These are phyloP conservation scores for Venturia pyrina DNA, from an alignment of 2,329 filamentous ascomycete species.

Conservation along the genomic window DNA sequence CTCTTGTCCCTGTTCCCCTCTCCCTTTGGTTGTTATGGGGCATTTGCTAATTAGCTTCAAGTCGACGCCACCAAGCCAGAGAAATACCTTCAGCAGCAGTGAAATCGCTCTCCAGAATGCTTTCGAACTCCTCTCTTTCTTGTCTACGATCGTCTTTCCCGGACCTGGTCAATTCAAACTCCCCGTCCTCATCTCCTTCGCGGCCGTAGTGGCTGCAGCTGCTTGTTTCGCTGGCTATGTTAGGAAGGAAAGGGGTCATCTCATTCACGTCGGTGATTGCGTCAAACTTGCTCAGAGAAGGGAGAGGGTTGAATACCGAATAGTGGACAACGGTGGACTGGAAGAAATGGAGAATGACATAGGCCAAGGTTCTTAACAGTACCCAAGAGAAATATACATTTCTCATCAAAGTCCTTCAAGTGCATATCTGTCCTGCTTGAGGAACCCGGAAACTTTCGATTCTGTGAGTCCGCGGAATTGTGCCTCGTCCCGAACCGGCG, in stretches of 20 bases:
- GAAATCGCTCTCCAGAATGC: conserved; percentile 59
- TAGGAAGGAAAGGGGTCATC: conserved; percentile 47
- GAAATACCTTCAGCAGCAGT: conserved; percentile 59
- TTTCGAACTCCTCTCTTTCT: conserved; percentile 60
- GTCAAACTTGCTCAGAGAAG: neutral
- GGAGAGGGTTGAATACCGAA: neutral
- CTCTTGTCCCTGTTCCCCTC: neutral
- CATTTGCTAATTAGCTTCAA: neutral
- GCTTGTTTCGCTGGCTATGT: conserved; percentile 48
- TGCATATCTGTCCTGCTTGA: no score
- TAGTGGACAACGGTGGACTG: neutral
- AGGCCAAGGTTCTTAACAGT: neutral
- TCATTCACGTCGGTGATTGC: conserved; percentile 36
- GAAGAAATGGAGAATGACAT: neutral
- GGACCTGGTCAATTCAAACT: conserved; percentile 54
- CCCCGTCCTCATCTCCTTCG: conserved; percentile 50
- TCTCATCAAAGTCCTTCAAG: neutral
- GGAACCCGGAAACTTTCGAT: no score
- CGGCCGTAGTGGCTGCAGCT: conserved; percentile 40
- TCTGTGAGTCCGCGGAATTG: neutral
- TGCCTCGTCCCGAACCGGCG: neutral
- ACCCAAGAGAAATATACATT: no score
- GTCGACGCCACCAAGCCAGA: conserved; percentile 23
- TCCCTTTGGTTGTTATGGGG: neutral
- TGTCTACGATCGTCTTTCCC: conserved; percentile 54